Evolutionary conservation across 352 stramenopile species (phyloP).

Genomic region (Pythium folliculosum): DNA sequence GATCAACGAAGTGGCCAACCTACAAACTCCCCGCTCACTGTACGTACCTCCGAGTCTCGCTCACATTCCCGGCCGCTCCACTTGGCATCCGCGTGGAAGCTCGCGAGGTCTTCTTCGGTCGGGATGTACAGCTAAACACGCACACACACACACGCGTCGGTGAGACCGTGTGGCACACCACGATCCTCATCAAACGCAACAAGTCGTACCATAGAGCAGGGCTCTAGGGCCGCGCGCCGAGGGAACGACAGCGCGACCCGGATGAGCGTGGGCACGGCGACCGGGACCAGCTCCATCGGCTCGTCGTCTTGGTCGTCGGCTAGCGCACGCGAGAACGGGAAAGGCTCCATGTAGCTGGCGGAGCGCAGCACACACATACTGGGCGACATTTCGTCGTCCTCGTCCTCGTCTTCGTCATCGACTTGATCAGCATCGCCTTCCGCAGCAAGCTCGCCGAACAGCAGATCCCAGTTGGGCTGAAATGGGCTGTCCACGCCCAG

Average conservation of each 20-base stretch:
- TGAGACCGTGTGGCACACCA: neutral
- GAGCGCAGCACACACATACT: constrained; percentile 60
- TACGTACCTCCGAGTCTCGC: neutral
- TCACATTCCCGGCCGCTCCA: constrained; percentile 24
- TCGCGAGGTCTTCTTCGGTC: constrained; percentile 6
- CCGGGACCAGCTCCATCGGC: constrained; percentile 34
- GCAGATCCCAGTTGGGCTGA: constrained; percentile 52
- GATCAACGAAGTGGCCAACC: too few species aligned
- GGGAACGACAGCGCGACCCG: constrained; percentile 54
- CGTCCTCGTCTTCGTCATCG: constrained; percentile 1
- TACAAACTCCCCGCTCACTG: neutral
- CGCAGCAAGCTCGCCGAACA: constrained; percentile 34
- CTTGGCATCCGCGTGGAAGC: constrained; percentile 21
- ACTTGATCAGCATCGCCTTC: neutral
- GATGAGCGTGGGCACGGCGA: constrained; percentile 72
- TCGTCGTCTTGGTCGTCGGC: neutral
- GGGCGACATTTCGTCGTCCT: constrained; percentile 17
- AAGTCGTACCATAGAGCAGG: constrained; percentile 62
- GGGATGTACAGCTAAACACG: constrained; percentile 30
- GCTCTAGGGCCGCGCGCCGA: constrained; percentile 53
- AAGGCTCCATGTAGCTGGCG: constrained; percentile 68
- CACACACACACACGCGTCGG: too few species aligned
- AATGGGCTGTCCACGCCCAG: constrained; percentile 58
- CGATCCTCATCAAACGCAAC: neutral
- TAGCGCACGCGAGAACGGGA: constrained; percentile 46